Base-by-base conservation (phyloP, 768 basidiomycete genomes). In the Naematelia aurantialba region DNA sequence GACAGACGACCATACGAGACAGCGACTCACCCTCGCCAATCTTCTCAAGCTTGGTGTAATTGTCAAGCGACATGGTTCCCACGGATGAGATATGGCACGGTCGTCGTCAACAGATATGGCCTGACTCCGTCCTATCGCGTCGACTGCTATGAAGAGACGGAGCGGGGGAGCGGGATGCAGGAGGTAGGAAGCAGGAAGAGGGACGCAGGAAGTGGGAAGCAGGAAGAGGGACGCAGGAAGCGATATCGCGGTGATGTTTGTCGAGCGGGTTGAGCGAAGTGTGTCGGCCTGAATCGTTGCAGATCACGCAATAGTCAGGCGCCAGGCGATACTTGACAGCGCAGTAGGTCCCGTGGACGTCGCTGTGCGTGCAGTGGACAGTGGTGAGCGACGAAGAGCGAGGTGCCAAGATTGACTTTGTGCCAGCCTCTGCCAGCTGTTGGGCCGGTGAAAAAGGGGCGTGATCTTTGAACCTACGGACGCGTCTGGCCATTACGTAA, bases 21-120 rank as follows among this genome's bases (percentile, higher is more conserved):
- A 26, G 8, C 19, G 42, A 87, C 89, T 80, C 80, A 96, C 93
- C 80, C 72, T 81, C 81, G 53, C 81, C 93, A 71, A 97, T 85
- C 87, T 97, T 97, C 81, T 97, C 93, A 68, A 97, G 85, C 83
- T 93, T 96, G 63, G 89, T 87, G 79, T 97, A 97, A 72, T 94
- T 94, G 61, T 75, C 76, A 60, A 79, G 73, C 5, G 72, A 73
- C 67, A 71, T 71, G 52, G 25, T 24, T 53, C 17, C 21, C 5
- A 55, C 13, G 49, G 10, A 17, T 51, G n/a, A n/a, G 25, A 12
- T n/a, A 12, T 5, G 51, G 17, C 31, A 27, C 21, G 26, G 31
- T 12, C 47, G 13, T 12, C 13, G 11, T 12, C 24, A 12, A 22
- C 13, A 49, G 47, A 49, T 49, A 22, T 24, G 11, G 22, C 13